These are phyloP conservation scores for Scutellaria galericulata DNA, from an alignment of 257 asterid genomes.

Conservation along the genomic window DNA sequence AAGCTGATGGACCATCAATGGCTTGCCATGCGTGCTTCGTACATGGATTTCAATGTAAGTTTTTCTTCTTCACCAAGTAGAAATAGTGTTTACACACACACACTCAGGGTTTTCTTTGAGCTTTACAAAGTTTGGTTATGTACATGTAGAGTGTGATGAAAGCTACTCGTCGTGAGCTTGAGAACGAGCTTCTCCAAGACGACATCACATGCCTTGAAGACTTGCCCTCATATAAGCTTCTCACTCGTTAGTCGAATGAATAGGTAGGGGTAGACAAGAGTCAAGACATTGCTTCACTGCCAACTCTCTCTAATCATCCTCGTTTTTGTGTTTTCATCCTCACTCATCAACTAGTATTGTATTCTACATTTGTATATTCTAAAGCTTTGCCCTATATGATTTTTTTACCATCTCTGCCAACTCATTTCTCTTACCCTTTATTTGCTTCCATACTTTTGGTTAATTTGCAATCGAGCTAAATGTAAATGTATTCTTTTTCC, in stretches of 20 bases:
- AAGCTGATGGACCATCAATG: conserved; percentile 98
- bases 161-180: conserved; percentile 93
- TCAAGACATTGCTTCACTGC: background rate
- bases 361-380: no score
- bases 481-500: no score
- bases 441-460: no score
- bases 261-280: conserved; percentile 11
- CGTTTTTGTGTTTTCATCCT: no score
- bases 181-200: conserved; percentile 86
- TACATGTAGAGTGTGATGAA: conserved; percentile 80
- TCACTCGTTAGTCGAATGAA: conserved; percentile 48
- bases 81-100: background rate
- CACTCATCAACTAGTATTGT: no score
- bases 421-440: no score
- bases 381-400: no score
- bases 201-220: conserved; percentile 76
- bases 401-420: no score
- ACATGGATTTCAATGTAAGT: conserved; percentile 97
- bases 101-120: background rate
- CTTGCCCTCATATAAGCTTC: conserved; percentile 82
- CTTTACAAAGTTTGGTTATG: background rate
- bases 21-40: conserved; percentile 97
- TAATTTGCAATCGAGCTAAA: no score
- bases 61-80: background rate
- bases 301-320: background rate